Base-by-base conservation (phyloP, 768 basidiomycete species). In the Russula griseocarnosa region DNA sequence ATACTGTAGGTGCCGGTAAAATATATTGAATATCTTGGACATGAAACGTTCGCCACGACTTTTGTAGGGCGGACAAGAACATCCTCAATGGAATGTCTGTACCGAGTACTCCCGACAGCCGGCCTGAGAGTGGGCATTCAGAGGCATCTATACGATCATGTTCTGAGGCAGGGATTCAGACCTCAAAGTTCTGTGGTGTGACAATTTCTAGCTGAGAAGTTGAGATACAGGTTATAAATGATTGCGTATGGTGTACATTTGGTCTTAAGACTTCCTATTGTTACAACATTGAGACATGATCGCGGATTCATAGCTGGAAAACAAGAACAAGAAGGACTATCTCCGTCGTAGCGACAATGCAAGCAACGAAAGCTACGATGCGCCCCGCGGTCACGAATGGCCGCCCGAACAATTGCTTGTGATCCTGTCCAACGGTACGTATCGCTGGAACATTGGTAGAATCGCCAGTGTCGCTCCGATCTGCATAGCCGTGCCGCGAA, bases 331-430 rank as follows among this genome's bases (percentile, higher is more conserved):
- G 75, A 49, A 93, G 75, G 0, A 78, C 83, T 49, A 92, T 73
- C 69, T 92, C 89, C 20, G 88, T 81, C 0, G 76, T 76, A 1
- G 82, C 80, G 0, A 92, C 88, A 2, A 89, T 76, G 16, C 76
- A 69, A 0, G 85, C 79, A 8, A 92, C 82, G 14, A 79, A 76
- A 3, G 88, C 62, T 5, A 90, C 82, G 59, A 86, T 83, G 80
- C 86, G 82, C n/a, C 92, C 92, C 7, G 90, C 87, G 0, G 91
- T 91, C 20, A 86, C 72, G 71, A 93, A 93, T 1, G 89, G 88
- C 14, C 88, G 79, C 0, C 92, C 92, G 70, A 86, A 90, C 9
- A 87, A 77, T 0, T 87, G 80, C 52, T 78, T 79, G 34, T 78
- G 77, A 61, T 85, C 81, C 69, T 87, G 85, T 0, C 87, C 88